Percentiles rank a stretch among this genome's conserved stretches.
These are phyloP conservation scores for Diaporthe citri DNA, from an alignment of 2,329 filamentous ascomycete genomes.

Conservation along the genomic window DNA sequence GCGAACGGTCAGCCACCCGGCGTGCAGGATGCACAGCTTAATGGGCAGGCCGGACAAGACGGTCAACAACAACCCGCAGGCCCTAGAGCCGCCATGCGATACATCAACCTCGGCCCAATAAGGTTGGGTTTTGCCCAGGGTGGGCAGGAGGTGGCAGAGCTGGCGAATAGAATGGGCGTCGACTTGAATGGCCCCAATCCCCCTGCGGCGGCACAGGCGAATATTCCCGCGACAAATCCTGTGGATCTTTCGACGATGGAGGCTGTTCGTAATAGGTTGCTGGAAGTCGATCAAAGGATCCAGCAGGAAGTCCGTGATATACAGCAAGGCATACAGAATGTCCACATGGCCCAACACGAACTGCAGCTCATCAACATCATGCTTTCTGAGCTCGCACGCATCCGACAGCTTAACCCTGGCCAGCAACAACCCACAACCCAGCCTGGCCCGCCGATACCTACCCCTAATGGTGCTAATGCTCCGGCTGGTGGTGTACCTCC, in stretches of 20 bases:
- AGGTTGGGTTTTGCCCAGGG: conserved; percentile 82
- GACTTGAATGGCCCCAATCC: conserved; percentile 50
- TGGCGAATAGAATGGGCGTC: conserved; percentile 73
- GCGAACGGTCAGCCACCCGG: conserved; percentile 46
- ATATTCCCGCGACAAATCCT: conserved; percentile 38
- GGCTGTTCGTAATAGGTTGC: conserved; percentile 70
- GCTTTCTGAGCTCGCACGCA: conserved; percentile 74
- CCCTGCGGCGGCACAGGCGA: conserved; percentile 34
- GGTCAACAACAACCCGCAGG: conserved; percentile 50
- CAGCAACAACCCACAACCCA: conserved; percentile 37
- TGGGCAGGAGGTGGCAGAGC: conserved; percentile 74
- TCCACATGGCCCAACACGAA: conserved; percentile 76
- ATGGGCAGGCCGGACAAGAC: conserved; percentile 49
- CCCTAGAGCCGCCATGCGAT: conserved; percentile 46
- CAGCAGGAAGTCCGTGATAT: conserved; percentile 74
- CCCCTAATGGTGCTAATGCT: conserved; percentile 17
- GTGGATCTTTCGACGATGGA: conserved; percentile 43
- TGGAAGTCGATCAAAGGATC: conserved; percentile 76
- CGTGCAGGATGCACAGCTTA: conserved; percentile 44
- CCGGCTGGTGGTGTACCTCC: conserved; percentile 4
- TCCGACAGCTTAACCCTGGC: conserved; percentile 66
- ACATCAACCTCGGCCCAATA: conserved; percentile 74
- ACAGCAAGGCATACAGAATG: conserved; percentile 72
- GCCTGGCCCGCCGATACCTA: conserved; percentile 29
- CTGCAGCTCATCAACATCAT: conserved; percentile 76